Percentiles rank a stretch among this genome's conserved stretches.
Evolutionary conservation across 139 green algal genomes (phyloP).

Genomic region (Micractinium sp.): DNA sequence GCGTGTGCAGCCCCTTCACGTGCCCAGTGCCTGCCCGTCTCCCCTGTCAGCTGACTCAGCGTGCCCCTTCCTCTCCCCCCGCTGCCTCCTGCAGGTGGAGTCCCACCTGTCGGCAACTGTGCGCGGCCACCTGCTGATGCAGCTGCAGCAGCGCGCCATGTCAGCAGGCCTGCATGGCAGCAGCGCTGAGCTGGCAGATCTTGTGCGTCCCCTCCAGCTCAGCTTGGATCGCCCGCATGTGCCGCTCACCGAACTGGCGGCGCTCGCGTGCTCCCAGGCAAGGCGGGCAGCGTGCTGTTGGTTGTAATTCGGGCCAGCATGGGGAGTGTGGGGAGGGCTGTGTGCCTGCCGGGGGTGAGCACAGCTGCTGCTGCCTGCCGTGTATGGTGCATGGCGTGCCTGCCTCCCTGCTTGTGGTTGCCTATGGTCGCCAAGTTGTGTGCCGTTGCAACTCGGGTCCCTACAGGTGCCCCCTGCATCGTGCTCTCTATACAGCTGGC

Average conservation of each 20-base stretch:
- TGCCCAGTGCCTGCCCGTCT: neutral
- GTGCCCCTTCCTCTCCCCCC: neutral
- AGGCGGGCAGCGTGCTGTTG: neutral
- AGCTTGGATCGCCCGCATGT: neutral
- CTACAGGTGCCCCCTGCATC: too few relatives aligned
- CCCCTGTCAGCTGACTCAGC: too few relatives aligned
- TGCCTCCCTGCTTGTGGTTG: too few relatives aligned
- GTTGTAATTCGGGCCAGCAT: too few relatives aligned
- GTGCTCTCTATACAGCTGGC: too few relatives aligned
- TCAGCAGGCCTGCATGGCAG: neutral
- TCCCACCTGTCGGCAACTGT: neutral
- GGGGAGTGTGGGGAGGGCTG: too few relatives aligned
- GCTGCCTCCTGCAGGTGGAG: neutral
- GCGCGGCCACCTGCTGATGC: slow-evolving; percentile 17
- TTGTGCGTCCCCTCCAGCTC: neutral
- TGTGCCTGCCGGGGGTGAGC: neutral
- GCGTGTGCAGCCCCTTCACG: too few relatives aligned
- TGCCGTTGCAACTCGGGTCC: too few relatives aligned
- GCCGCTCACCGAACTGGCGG: neutral
- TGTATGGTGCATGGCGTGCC: too few relatives aligned
- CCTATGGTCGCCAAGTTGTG: too few relatives aligned
- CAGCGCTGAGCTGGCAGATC: neutral
- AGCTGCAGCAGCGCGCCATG: neutral
- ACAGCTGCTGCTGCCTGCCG: neutral
- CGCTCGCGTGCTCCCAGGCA: neutral